Percentiles rank a stretch among this genome's conserved stretches.
Conservation (phyloP, 495 filamentous ascomycete species). For the Lasiosphaeria hispida region DNA sequence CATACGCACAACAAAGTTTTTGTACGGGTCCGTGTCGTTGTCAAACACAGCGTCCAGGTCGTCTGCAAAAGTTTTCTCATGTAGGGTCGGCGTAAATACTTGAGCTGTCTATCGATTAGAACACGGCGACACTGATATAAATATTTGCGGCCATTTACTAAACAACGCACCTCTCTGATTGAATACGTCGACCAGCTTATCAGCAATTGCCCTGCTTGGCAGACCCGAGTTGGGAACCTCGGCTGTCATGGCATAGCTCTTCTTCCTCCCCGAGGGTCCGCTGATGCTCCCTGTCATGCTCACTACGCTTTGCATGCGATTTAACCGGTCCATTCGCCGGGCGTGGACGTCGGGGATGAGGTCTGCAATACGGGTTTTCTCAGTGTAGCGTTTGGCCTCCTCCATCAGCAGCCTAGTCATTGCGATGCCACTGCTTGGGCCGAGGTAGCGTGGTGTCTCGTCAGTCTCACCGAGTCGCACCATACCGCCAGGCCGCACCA, state of each 20-base stretch:
- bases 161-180: constrained; percentile 69
- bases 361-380: constrained; percentile 80
- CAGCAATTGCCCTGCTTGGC: constrained; percentile 63
- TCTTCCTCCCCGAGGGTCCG: constrained; percentile 36
- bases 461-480: constrained; percentile 78
- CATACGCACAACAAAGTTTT: constrained; percentile 83
- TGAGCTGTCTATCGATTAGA: constrained; percentile 58
- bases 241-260: constrained; percentile 74
- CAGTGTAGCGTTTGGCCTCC: constrained; percentile 83
- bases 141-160: background rate
- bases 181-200: constrained; percentile 75
- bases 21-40: constrained; percentile 70
- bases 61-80: constrained; percentile 73
- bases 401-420: constrained; percentile 94
- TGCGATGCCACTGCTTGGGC: constrained; percentile 88
- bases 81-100: constrained; percentile 77
- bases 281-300: constrained; percentile 36
- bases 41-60: constrained; percentile 78
- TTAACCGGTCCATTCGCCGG: constrained; percentile 27
- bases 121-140: background rate
- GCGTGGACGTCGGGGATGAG: constrained; percentile 66
- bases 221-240: constrained; percentile 66
- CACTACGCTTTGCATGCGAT: constrained; percentile 37
- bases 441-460: constrained; percentile 79
- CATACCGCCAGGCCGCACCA: constrained; percentile 77